Percentiles rank a stretch among this genome's conserved stretches.
Conservation (phyloP, 768 basidiomycete species). For the Clitopilus passeckerianus region DNA sequence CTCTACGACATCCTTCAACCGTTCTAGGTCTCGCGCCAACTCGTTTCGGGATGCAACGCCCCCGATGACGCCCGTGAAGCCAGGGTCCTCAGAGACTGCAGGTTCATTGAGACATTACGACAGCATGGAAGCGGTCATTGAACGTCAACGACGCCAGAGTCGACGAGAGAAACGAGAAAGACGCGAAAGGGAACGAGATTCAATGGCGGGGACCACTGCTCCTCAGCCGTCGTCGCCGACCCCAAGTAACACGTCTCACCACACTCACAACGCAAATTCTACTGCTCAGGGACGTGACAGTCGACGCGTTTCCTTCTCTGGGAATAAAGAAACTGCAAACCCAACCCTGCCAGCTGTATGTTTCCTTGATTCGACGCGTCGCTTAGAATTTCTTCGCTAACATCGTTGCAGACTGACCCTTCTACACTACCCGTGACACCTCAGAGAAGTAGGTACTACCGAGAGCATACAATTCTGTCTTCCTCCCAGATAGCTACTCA, state of each 20-base stretch:
- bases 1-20: slow-evolving; percentile 24
- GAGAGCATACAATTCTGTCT: slow-evolving; percentile 41
- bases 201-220: slow-evolving; percentile 21
- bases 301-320: slow-evolving; percentile 28
- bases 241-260: slow-evolving; percentile 42
- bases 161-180: slow-evolving; percentile 47
- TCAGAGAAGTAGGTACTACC: slow-evolving; percentile 58
- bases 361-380: slow-evolving; percentile 28
- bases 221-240: slow-evolving; percentile 45
- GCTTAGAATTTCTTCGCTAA: slow-evolving; percentile 1
- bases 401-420: slow-evolving; percentile 6
- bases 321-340: slow-evolving; percentile 22
- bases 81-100: slow-evolving; percentile 48
- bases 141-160: slow-evolving; percentile 61
- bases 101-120: slow-evolving; percentile 56
- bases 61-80: slow-evolving; percentile 59
- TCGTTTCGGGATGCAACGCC: slow-evolving; percentile 53
- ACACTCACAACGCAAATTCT: slow-evolving; percentile 39
- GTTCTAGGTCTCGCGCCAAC: slow-evolving; percentile 38
- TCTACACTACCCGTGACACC: slow-evolving; percentile 45
- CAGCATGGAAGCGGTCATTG: slow-evolving; percentile 75
- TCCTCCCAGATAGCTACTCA: slow-evolving; percentile 12
- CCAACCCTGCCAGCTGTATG: slow-evolving; percentile 34
- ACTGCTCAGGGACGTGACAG: slow-evolving; percentile 56
- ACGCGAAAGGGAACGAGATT: slow-evolving; percentile 44